These are phyloP conservation scores for Rubroboletus satanas DNA, from an alignment of 768 basidiomycete genomes.

Conservation along the genomic window DNA sequence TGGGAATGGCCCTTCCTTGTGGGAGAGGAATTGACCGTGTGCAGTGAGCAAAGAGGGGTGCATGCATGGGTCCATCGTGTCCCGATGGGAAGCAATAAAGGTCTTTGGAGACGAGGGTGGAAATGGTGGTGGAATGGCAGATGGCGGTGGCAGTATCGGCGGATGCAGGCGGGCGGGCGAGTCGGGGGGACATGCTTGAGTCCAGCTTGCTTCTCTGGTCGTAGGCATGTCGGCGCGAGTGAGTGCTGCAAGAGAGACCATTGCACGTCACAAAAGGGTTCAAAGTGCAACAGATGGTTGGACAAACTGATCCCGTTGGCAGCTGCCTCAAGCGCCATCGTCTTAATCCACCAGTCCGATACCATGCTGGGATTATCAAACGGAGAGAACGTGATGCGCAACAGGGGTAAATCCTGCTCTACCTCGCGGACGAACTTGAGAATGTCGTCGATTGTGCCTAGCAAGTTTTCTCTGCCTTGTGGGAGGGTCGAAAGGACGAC, in stretches of 20 bases:
- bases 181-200: conserved; percentile 16
- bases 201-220: conserved; percentile 25
- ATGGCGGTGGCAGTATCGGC: conserved; percentile 25
- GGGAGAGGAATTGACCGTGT: conserved; percentile 52
- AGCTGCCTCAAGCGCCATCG: conserved; percentile 26
- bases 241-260: conserved; percentile 23
- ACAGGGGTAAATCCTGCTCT: conserved; percentile 27
- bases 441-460: conserved; percentile 4
- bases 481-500: conserved; percentile 13
- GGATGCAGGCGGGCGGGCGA: conserved; percentile 29
- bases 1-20: conserved; percentile 44
- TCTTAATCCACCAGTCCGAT: conserved; percentile 22
- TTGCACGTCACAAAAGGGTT: not conserved
- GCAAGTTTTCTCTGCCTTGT: not conserved
- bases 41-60: conserved; percentile 34
- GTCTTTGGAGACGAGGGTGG: conserved; percentile 9
- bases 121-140: not conserved
- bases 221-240: conserved; percentile 32
- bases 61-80: conserved; percentile 36
- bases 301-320: conserved; percentile 27
- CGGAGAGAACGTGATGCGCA: conserved; percentile 31
- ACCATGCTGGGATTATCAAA: conserved; percentile 30
- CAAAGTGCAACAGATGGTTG: not conserved
- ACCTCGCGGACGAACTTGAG: conserved; percentile 28
- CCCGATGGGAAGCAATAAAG: conserved; percentile 36